These are phyloP conservation scores for Pezicula rhizophila DNA, from an alignment of 2,329 filamentous ascomycete species.

Conservation along the genomic window DNA sequence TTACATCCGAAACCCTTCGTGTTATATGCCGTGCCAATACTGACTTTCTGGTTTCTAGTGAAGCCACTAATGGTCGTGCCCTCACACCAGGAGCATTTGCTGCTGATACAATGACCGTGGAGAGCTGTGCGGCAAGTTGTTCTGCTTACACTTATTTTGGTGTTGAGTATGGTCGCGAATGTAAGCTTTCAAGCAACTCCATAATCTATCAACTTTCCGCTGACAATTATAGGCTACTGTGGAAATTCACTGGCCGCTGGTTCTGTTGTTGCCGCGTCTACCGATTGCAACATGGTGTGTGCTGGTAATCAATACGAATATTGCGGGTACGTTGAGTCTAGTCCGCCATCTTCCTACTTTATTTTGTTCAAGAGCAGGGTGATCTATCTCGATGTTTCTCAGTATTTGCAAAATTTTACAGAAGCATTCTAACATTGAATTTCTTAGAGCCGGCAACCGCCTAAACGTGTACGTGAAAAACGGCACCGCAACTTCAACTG, in stretches of 20 bases:
- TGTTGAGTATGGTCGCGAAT: constrained; percentile 31
- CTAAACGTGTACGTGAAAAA: no score
- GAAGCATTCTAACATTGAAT: no score
- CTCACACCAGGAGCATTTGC: constrained; percentile 14
- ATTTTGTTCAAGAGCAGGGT: neutral
- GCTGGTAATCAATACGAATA: neutral
- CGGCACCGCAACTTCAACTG: neutral
- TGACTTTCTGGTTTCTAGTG: neutral
- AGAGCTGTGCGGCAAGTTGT: constrained; percentile 22
- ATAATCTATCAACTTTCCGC: no score
- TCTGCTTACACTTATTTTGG: constrained; percentile 27
- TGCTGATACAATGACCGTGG: constrained; percentile 23
- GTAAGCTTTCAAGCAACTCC: constrained; percentile 3
- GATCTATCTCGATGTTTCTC: no score
- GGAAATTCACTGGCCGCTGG: constrained; percentile 11
- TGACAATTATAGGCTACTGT: constrained; percentile 8
- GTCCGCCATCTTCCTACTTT: neutral
- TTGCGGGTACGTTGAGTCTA: neutral
- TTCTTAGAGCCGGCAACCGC: no score
- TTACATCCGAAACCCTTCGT: no score
- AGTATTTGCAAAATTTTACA: no score
- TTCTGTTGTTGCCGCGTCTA: neutral
- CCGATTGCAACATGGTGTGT: neutral
- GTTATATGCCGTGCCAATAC: no score
- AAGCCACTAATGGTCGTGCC: constrained; percentile 12